Evolutionary conservation across 345 rosid genomes (phyloP).

Genomic region (Cardiospermum halicacabum): DNA sequence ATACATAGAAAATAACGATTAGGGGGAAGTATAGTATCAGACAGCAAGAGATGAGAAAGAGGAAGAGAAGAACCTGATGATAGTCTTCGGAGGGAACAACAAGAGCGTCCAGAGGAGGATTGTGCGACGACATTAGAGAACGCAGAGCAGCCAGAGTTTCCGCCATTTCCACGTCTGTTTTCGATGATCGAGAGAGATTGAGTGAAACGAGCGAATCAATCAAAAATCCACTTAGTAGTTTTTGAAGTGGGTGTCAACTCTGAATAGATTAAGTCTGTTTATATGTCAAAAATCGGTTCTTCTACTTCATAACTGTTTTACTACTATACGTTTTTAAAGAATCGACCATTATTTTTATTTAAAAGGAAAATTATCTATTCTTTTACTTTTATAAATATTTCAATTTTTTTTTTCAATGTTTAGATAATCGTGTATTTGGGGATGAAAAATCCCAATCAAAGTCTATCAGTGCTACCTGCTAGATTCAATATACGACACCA

Average conservation of each 20-base stretch:
- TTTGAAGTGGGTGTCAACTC: background rate
- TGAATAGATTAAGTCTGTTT: background rate
- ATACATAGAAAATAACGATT: background rate
- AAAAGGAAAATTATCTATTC: too few relatives aligned
- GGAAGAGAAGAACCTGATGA: conserved; percentile 57
- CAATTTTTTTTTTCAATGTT: too few relatives aligned
- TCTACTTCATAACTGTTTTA: too few relatives aligned
- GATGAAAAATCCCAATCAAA: too few relatives aligned
- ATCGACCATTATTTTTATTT: too few relatives aligned
- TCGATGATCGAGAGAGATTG: background rate
- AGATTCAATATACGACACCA: too few relatives aligned
- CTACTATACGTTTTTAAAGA: too few relatives aligned
- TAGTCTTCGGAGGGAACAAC: conserved; percentile 86
- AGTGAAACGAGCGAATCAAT: background rate
- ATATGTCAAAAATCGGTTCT: too few relatives aligned
- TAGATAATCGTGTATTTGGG: too few relatives aligned
- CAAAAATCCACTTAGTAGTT: background rate
- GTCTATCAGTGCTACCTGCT: too few relatives aligned
- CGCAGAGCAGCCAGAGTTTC: conserved; percentile 62
- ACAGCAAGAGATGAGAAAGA: background rate
- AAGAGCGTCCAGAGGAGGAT: conserved; percentile 86
- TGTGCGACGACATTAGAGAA: conserved; percentile 83
- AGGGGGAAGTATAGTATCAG: too few relatives aligned
- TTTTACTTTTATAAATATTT: too few relatives aligned
- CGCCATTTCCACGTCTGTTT: conserved; percentile 32